These are phyloP conservation scores for Austroboletus festivus DNA, from an alignment of 768 basidiomycete species.

Conservation along the genomic window DNA sequence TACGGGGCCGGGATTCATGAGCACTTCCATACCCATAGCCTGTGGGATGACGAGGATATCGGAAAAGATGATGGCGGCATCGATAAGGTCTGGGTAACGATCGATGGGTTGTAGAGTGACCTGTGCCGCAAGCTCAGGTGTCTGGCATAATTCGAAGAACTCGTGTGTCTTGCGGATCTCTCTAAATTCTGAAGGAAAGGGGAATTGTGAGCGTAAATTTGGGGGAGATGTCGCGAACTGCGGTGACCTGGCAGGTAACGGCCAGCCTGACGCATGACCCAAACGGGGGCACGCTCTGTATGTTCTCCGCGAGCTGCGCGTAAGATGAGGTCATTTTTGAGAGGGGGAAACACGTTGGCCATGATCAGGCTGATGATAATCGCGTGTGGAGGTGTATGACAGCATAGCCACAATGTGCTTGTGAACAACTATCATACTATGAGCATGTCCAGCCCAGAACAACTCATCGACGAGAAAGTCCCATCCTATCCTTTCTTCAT, in stretches of 20 bases:
- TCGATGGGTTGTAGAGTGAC: conserved; percentile 93
- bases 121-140: conserved; percentile 83
- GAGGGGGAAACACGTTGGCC: conserved; percentile 55
- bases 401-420: not conserved
- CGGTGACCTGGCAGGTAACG: conserved; percentile 85
- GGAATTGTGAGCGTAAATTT: not conserved
- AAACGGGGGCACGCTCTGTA: conserved; percentile 92
- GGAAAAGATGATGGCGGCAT: conserved; percentile 96
- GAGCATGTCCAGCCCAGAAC: conserved; percentile 54
- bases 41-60: conserved; percentile 98
- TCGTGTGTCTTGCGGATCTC: conserved; percentile 81
- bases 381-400: not conserved
- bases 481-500: not conserved
- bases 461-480: conserved; percentile 64
- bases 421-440: conserved; percentile 21
- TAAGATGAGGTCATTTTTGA: conserved; percentile 85
- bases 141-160: conserved; percentile 94
- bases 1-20: conserved; percentile 90
- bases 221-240: not conserved
- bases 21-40: conserved; percentile 93
- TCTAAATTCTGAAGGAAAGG: conserved; percentile 67
- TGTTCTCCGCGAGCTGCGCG: conserved; percentile 88
- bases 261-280: conserved; percentile 98
- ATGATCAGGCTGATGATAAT: conserved; percentile 20
- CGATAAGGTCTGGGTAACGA: conserved; percentile 80